Evolutionary conservation across 495 filamentous ascomycete species (phyloP).

Genomic region (Xylaria castorea): DNA sequence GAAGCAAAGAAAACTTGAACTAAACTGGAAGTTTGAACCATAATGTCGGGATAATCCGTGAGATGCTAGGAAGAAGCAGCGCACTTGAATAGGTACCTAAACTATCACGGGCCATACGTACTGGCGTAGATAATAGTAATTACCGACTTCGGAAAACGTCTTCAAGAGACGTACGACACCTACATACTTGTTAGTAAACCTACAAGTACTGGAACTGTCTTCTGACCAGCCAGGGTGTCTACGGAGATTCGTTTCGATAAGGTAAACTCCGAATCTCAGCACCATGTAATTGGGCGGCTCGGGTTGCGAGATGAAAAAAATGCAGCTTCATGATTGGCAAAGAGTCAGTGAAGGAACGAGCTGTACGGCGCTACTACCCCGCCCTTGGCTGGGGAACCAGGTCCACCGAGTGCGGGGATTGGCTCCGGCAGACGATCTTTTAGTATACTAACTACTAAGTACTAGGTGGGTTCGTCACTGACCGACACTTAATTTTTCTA

Average conservation of each 20-base stretch:
- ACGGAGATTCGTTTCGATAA: conserved; percentile 2
- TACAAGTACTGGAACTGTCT: background rate
- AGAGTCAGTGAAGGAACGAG: background rate
- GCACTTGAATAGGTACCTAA: background rate
- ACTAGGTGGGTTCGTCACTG: background rate
- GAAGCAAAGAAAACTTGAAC: background rate
- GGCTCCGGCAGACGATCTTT: conserved; percentile 13
- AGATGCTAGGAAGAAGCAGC: background rate
- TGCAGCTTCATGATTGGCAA: background rate
- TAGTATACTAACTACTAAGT: no score
- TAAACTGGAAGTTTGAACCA: background rate
- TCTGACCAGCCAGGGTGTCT: background rate
- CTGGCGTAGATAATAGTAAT: background rate
- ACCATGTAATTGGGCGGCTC: background rate
- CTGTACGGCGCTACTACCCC: conserved; percentile 16
- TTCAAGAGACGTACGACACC: background rate
- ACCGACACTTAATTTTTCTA: background rate
- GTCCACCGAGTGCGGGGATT: conserved; percentile 12
- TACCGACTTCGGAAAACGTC: conserved; percentile 4
- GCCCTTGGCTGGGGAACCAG: background rate
- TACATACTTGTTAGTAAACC: background rate
- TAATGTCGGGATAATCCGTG: background rate
- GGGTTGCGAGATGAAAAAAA: conserved; percentile 2
- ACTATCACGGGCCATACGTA: background rate
- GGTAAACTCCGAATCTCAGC: conserved; percentile 11